Evolutionary conservation across 345 rosid species (phyloP).

Genomic region (Physaria fendleri): DNA sequence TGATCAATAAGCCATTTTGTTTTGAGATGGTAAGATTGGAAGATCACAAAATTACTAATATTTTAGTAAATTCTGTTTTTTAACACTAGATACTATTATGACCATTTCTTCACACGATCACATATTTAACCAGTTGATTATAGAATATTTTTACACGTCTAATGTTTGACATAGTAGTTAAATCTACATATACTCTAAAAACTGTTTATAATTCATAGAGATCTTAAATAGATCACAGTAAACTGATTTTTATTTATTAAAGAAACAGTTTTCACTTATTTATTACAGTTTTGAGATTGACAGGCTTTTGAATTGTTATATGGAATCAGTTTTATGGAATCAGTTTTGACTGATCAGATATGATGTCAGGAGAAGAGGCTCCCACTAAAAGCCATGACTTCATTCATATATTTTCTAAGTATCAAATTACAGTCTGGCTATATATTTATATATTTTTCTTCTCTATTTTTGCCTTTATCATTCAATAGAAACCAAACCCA

Average conservation of each 20-base stretch:
- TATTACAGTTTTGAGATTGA: conserved; percentile 13
- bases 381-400: conserved; percentile 29
- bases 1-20: neutral
- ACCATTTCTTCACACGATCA: neutral
- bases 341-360: conserved; percentile 24
- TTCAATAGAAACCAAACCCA: conserved; percentile 8
- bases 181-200: neutral
- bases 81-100: neutral
- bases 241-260: neutral
- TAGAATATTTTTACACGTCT: neutral
- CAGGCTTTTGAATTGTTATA: conserved; percentile 9
- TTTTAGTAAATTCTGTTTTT: neutral
- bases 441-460: no score
- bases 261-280: neutral
- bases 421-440: conserved; percentile 27
- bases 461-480: neutral
- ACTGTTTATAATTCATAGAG: conserved; percentile 4
- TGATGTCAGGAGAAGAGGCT: conserved; percentile 29
- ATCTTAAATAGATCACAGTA: neutral
- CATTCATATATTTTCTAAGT: conserved; percentile 18
- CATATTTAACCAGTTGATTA: neutral
- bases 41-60: neutral
- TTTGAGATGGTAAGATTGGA: neutral
- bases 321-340: conserved; percentile 20
- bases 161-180: neutral